Conservation (phyloP, 768 basidiomycete species). For the Amanita fuliginea region DNA sequence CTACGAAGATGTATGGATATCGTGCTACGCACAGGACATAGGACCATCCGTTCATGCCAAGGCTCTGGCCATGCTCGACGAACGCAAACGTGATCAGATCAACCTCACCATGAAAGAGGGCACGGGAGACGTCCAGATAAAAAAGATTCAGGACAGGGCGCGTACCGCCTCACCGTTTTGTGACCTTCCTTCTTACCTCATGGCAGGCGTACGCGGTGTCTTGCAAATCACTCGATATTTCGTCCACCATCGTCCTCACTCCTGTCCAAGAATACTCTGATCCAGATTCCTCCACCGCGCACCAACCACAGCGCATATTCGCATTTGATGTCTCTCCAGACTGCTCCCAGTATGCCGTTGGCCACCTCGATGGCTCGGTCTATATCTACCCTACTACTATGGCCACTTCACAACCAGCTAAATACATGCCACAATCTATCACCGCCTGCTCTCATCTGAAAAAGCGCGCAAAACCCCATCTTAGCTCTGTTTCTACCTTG, state of each 20-base stretch:
- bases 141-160: conserved; percentile 12
- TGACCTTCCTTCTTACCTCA: not conserved
- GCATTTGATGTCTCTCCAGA: conserved; percentile 57
- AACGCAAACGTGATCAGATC: conserved; percentile 39
- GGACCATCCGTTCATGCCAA: conserved; percentile 52
- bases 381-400: conserved; percentile 34
- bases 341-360: conserved; percentile 44
- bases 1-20: conserved; percentile 62
- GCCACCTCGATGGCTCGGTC: conserved; percentile 50
- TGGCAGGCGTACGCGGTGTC: conserved; percentile 29
- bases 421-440: conserved; percentile 11
- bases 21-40: conserved; percentile 47
- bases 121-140: conserved; percentile 27
- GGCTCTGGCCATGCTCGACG: conserved; percentile 40
- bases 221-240: conserved; percentile 36
- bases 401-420: conserved; percentile 11
- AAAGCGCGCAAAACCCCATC: conserved; percentile 29
- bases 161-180: conserved; percentile 13
- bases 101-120: conserved; percentile 35
- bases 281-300: conserved; percentile 29
- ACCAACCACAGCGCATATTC: conserved; percentile 44
- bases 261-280: conserved; percentile 44
- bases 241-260: conserved; percentile 33
- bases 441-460: conserved; percentile 18
- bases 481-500: conserved; percentile 43